Evolutionary conservation across 1,139 yeast genomes (phyloP).

Genomic region (Debaryomyces udenii): DNA sequence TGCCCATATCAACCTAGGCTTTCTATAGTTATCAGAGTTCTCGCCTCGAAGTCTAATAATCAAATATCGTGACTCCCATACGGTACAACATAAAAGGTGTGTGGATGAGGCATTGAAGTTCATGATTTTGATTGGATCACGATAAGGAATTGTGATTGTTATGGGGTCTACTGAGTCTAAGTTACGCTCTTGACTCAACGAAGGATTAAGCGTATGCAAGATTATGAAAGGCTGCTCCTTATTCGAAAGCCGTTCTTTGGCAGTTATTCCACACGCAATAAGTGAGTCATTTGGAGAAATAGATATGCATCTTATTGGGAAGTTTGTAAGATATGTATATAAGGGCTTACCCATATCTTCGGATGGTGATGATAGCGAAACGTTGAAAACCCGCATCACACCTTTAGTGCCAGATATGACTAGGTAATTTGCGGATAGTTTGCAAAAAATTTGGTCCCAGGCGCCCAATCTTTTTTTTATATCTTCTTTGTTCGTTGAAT

Average conservation of each 20-base stretch:
- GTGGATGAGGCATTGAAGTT: slow-evolving; percentile 72
- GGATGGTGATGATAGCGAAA: slow-evolving; percentile 35
- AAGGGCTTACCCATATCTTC: slow-evolving; percentile 59
- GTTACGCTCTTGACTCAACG: slow-evolving; percentile 16
- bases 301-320: slow-evolving; percentile 79
- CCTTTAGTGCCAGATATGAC: slow-evolving; percentile 79
- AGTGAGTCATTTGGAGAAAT: slow-evolving; percentile 65
- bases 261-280: slow-evolving; percentile 82
- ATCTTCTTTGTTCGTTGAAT: slow-evolving; percentile 21
- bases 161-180: slow-evolving; percentile 54
- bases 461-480: slow-evolving; percentile 32
- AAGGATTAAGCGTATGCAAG: slow-evolving; percentile 52
- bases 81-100: slow-evolving; percentile 80
- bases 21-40: slow-evolving; percentile 35
- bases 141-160: slow-evolving; percentile 79
- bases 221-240: slow-evolving; percentile 81
- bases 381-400: slow-evolving; percentile 63
- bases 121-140: slow-evolving; percentile 79
- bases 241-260: slow-evolving; percentile 68
- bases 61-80: slow-evolving; percentile 77
- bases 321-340: slow-evolving; percentile 68
- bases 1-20: slow-evolving; percentile 66
- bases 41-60: slow-evolving; percentile 64
- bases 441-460: slow-evolving; percentile 73
- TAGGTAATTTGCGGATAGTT: slow-evolving; percentile 60